Conservation (phyloP, 441 rosid genomes). For the Raphanus hybrid region DNA sequence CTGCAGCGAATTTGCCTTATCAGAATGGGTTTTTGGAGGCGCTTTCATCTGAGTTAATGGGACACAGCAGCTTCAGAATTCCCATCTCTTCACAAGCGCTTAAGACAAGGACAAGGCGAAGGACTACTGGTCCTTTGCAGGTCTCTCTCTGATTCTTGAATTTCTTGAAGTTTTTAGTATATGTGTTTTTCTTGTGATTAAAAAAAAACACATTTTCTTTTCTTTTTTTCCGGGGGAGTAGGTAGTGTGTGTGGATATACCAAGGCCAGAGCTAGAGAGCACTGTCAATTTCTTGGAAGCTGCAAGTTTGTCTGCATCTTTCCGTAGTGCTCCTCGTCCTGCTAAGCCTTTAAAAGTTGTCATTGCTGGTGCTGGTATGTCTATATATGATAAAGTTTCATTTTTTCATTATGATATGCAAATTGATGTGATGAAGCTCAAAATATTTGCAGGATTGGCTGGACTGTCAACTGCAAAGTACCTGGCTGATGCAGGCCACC, state of each 20-base stretch:
- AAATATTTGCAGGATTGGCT: conserved; percentile 72
- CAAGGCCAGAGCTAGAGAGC: conserved; percentile 83
- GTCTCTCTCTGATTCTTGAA: not conserved
- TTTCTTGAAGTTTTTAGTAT: not conserved
- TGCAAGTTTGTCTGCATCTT: conserved; percentile 75
- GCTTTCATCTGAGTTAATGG: conserved; percentile 54
- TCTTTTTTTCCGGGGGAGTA: conserved; percentile 29
- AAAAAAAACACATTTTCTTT: not conserved
- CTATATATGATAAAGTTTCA: not conserved
- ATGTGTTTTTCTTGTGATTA: not conserved
- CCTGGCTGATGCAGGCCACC: conserved; percentile 94
- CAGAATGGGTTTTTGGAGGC: conserved; percentile 33
- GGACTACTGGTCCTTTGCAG: conserved; percentile 49
- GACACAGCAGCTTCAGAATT: conserved; percentile 49
- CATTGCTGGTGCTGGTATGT: conserved; percentile 88
- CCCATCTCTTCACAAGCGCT: conserved; percentile 25
- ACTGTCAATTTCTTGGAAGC: conserved; percentile 86
- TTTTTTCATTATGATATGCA: not conserved
- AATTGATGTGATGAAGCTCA: not conserved
- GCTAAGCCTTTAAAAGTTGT: conserved; percentile 76
- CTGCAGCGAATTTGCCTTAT: conserved; percentile 53
- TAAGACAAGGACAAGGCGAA: conserved; percentile 42
- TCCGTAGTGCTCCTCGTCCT: conserved; percentile 71
- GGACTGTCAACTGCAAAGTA: conserved; percentile 94
- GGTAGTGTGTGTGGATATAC: conserved; percentile 88